Conservation (phyloP, 176 grass and related monocot genomes). For the Tuctoria greenei region DNA sequence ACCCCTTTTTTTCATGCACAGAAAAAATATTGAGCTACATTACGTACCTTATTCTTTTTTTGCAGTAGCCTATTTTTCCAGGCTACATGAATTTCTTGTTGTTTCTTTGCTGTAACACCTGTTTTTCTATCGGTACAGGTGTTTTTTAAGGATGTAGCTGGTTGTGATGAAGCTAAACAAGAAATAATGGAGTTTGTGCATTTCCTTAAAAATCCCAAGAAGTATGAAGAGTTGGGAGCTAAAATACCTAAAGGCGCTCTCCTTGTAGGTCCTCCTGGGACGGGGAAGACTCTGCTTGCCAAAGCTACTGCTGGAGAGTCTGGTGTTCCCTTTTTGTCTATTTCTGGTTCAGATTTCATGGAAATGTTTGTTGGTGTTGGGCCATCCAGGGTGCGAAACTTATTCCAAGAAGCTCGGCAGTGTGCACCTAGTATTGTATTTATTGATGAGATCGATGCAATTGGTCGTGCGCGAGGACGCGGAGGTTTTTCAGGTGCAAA, state of each 20-base stretch:
- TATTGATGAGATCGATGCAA: slow-evolving; percentile 95
- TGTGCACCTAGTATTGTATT: slow-evolving; percentile 89
- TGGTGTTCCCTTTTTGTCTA: slow-evolving; percentile 82
- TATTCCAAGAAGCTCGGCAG: slow-evolving; percentile 86
- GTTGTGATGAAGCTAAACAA: slow-evolving; percentile 96
- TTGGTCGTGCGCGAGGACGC: slow-evolving; percentile 74
- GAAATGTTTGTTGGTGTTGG: slow-evolving; percentile 99
- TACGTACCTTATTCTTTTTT: neutral
- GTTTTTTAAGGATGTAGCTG: slow-evolving; percentile 95
- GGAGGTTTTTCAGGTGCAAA: slow-evolving; percentile 67
- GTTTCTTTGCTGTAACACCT: neutral
- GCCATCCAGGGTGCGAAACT: slow-evolving; percentile 75
- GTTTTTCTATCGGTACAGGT: slow-evolving; percentile 50
- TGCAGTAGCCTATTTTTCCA: neutral
- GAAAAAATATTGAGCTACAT: neutral
- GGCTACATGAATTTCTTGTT: neutral
- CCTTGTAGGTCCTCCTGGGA: slow-evolving; percentile 83
- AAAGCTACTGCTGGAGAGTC: slow-evolving; percentile 96
- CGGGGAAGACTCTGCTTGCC: slow-evolving; percentile 92
- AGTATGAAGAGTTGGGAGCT: slow-evolving; percentile 90
- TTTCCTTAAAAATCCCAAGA: slow-evolving; percentile 94
- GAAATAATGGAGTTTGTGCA: slow-evolving; percentile 99
- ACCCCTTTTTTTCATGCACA: neutral
- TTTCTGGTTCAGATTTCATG: slow-evolving; percentile 90
- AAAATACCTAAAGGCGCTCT: slow-evolving; percentile 98